Evolutionary conservation across 176 grass and related monocot genomes (phyloP).

Genomic region (Oryza rufipogon): DNA sequence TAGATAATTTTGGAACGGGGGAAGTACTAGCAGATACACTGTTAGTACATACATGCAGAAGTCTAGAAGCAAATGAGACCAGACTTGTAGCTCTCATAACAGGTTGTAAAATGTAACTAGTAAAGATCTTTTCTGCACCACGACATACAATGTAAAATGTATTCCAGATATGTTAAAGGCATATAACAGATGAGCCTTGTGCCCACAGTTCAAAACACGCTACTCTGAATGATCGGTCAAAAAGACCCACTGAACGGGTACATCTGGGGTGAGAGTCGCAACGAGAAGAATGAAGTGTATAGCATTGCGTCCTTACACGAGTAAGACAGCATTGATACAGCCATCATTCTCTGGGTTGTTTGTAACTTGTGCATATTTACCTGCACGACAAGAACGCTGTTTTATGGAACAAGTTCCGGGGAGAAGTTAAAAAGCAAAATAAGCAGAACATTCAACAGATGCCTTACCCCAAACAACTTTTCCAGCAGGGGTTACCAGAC

Average conservation of each 20-base stretch:
- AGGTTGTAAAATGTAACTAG: background rate
- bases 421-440: background rate
- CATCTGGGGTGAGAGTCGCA: background rate
- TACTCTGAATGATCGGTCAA: background rate
- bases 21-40: too few species aligned
- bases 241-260: background rate
- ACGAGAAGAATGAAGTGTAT: background rate
- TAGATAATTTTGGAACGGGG: too few species aligned
- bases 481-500: conserved; percentile 90
- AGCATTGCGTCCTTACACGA: conserved; percentile 52
- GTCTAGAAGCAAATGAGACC: background rate
- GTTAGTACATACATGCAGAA: background rate
- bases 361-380: conserved; percentile 91
- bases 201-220: background rate
- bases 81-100: background rate
- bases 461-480: conserved; percentile 96
- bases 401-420: conserved; percentile 15
- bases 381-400: conserved; percentile 46
- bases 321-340: conserved; percentile 86
- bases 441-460: background rate
- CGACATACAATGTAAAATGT: background rate
- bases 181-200: background rate
- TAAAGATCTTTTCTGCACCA: background rate
- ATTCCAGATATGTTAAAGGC: background rate
- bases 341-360: conserved; percentile 95